These are phyloP conservation scores for Dissophora ornata DNA, from an alignment of 192 early-diverging fungal species.

Conservation along the genomic window DNA sequence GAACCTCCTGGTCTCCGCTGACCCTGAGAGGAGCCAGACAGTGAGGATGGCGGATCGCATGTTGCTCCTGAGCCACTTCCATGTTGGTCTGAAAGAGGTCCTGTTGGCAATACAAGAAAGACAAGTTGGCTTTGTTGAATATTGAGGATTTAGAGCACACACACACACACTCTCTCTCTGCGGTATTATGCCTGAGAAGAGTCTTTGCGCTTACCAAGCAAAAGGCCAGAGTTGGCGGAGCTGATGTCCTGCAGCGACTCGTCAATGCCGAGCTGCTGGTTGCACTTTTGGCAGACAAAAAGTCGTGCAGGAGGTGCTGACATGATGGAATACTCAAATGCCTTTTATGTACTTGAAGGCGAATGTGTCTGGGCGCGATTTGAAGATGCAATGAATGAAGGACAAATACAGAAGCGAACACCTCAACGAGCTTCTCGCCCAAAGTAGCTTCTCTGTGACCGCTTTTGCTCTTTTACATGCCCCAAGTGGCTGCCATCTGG, in stretches of 20 bases:
- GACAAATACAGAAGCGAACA: background rate
- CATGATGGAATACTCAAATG: slow-evolving; percentile 8
- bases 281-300: slow-evolving; percentile 72
- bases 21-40: background rate
- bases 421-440: too few relatives aligned
- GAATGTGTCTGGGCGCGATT: background rate
- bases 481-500: too few relatives aligned
- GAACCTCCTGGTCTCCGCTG: slow-evolving; percentile 7
- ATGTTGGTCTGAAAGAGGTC: slow-evolving; percentile 25
- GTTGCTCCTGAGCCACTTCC: slow-evolving; percentile 26
- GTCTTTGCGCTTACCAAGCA: slow-evolving; percentile 57
- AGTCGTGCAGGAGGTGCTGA: slow-evolving; percentile 16
- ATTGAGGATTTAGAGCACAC: background rate
- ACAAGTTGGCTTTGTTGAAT: background rate
- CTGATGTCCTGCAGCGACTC: slow-evolving; percentile 70
- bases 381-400: background rate
- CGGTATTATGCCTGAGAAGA: too few relatives aligned
- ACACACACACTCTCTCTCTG: too few relatives aligned
- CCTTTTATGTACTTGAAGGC: background rate
- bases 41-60: slow-evolving; percentile 18
- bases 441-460: too few relatives aligned
- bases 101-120: background rate
- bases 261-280: slow-evolving; percentile 70
- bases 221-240: slow-evolving; percentile 60
- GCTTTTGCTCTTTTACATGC: too few relatives aligned